phyloP scores from a whole-genome alignment of 2,329 filamentous ascomycete genomes.

The Thyridium curvatum region DNA sequence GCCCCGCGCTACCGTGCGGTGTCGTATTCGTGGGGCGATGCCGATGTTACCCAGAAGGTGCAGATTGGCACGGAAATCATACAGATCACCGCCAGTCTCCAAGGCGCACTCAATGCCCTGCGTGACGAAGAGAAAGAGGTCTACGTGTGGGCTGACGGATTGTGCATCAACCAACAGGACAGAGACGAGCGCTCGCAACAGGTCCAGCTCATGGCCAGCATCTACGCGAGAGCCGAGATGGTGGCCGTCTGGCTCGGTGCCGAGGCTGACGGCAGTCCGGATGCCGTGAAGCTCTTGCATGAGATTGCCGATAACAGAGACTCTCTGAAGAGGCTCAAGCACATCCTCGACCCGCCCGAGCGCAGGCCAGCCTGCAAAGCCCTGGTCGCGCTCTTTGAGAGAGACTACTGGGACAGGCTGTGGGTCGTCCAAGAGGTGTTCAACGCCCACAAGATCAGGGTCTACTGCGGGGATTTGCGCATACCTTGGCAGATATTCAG shows the following conservation, averaged over 20 bases:
- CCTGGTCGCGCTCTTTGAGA: slow-evolving; percentile 21
- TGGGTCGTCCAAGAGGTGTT: slow-evolving; percentile 24
- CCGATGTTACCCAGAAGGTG: too few species aligned
- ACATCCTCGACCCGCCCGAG: too few species aligned
- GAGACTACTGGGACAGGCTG: slow-evolving; percentile 25
- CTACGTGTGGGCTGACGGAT: slow-evolving; percentile 6
- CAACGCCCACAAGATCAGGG: slow-evolving; percentile 11
- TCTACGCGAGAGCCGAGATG: slow-evolving; percentile 3
- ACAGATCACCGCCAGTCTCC: too few species aligned
- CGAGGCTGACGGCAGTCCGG: slow-evolving; percentile 8
- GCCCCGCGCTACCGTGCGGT: too few species aligned
- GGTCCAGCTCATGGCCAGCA: slow-evolving; percentile 5
- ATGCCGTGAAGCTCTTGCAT: slow-evolving; percentile 8
- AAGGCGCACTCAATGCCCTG: too few species aligned
- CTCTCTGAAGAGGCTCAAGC: background rate
- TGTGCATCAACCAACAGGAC: slow-evolving; percentile 8
- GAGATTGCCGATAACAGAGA: slow-evolving; percentile 1
- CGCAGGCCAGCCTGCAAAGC: too few species aligned
- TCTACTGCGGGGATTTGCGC: slow-evolving; percentile 15
- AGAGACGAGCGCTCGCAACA: slow-evolving; percentile 1
- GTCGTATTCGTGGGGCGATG: too few species aligned
- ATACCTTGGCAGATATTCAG: slow-evolving; percentile 14
- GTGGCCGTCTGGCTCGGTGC: slow-evolving; percentile 5
- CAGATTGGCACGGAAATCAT: too few species aligned
- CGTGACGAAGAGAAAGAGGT: too few species aligned